Evolutionary conservation across 2,329 filamentous ascomycete species (phyloP), one percentile per base, ranked within the genome.

Genomic region (Sclerotinia glacialis): DNA sequence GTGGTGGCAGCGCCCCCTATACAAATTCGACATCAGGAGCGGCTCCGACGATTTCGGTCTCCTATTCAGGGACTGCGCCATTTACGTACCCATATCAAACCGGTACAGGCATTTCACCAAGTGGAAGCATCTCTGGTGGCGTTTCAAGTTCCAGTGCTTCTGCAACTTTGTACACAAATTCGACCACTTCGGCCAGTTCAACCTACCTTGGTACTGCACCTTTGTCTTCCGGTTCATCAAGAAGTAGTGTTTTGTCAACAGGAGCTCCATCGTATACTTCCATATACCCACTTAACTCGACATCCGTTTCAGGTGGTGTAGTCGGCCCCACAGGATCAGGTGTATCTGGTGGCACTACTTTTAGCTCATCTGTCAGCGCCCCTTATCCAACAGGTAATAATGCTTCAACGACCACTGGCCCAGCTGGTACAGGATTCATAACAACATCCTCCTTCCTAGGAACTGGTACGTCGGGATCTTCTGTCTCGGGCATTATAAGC

Each of bases 351-450:
- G 65, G 59, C 34, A 23, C 64, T 31, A 56, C 44, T 26, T 42
- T n/a, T 6, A 67, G 52, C 37, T 42, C 46, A 11, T 50, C 31
- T 46, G 14, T 18, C 6, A 34, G 50, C 53, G 54, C 50, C 14
- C 63, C 67, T 47, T 70, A 67, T n/a, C 67, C 69, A 31, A 61
- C 53, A 23, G 61, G 62, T 7, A 70, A 70, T 26, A 68, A 63
- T 9, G 59, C 63, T n/a, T 60, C 47, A 16, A 40, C 42, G 5
- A 42, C 49, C 16, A n/a, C 12, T 44, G 58, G 62, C 31, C 67
- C 69, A 26, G 66, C 66, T 14, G 69, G 53, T 12, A 69, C 63
- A 55, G 62, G 31, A 21, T 60, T 49, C 55, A 16, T 21, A 56
- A 11, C 58, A n/a, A 49, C 16, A 26, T 60, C 68, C 11, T 64